Percentiles rank a stretch among this genome's conserved stretches.
Evolutionary conservation across 73 alveolate genomes (phyloP).

Genomic region (Paramecium caudatum): DNA sequence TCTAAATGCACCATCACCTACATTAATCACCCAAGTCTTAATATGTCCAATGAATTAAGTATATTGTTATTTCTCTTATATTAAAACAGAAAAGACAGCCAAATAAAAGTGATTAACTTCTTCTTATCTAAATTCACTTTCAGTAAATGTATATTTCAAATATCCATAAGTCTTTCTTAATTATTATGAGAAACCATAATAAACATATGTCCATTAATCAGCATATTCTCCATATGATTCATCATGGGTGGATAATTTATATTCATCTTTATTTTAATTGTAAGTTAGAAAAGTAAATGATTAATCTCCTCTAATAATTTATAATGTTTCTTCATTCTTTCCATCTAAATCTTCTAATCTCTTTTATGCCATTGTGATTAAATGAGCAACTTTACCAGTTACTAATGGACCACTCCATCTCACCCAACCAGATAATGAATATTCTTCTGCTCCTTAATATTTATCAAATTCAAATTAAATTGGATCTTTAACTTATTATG

Average conservation of each 20-base stretch:
- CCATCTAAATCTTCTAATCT: conserved; percentile 62
- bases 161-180: conserved; percentile 40
- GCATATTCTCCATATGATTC: conserved; percentile 54
- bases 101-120: conserved; percentile 58
- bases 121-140: background rate
- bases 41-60: background rate
- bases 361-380: conserved; percentile 39
- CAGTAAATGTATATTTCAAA: conserved; percentile 50
- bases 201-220: conserved; percentile 65
- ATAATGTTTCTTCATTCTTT: conserved; percentile 31
- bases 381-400: conserved; percentile 30
- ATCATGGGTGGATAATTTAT: background rate
- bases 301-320: conserved; percentile 29
- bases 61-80: background rate
- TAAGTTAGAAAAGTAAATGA: conserved; percentile 13
- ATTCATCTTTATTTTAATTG: conserved; percentile 16
- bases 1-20: conserved; percentile 62
- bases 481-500: background rate
- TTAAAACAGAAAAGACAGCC: conserved; percentile 48
- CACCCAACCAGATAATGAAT: conserved; percentile 62
- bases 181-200: conserved; percentile 36
- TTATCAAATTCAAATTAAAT: conserved; percentile 43
- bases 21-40: conserved; percentile 64
- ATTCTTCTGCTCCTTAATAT: conserved; percentile 62
- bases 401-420: conserved; percentile 44